Base-by-base conservation (phyloP, 2,329 filamentous ascomycete species). In the Tricladium varicosporioides region DNA sequence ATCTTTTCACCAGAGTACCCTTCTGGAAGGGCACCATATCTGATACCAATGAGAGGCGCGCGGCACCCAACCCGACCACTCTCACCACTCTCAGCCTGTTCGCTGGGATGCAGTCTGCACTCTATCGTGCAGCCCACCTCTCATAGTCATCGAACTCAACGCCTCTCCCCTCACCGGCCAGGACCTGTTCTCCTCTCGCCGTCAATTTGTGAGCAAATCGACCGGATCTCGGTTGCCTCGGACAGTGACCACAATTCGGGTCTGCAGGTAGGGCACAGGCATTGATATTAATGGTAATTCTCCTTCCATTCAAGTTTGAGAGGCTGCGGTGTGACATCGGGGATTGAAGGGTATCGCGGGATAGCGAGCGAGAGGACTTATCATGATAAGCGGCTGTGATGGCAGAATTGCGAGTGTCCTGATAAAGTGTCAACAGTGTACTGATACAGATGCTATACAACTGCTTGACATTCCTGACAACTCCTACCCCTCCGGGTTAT, bases 41-140 rank as follows among this genome's bases (percentile, higher is more conserved):
- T 51, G 33, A 51, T 51, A 42, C 48, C 36, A 43, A 51, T 51
- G 16, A 22, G 49, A 51, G 16, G 49, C 36, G 36, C 36, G 49
- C 49, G 36, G 36, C 36, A 43, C 49, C 33, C 27, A 32, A 10
- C 46, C 27, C 46, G n/a, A 33, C 19, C 10, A 15, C n/a, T n/a
- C 31, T 48, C 13, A 27, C 18, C 18, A 14, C 27, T 13, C 45
- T 31, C 45, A 48, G 45, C 46, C 46, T 48, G 46, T 48, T 33
- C 15, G 19, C 22, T 48, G 46, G 22, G 46, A 48, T 33, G 46
- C 46, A 27, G 46, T 27, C 19, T 48, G 19, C 46, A 48, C 31
- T 32, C 46, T 31, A 31, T 48, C 27, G 22, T n/a, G 18, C 19
- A 27, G 19, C 13, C 27, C 19, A 33, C 27, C 46, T 15, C 14